Evolutionary conservation across 192 early-diverging fungal genomes (phyloP).

Genomic region (Phycomyces nitens): DNA sequence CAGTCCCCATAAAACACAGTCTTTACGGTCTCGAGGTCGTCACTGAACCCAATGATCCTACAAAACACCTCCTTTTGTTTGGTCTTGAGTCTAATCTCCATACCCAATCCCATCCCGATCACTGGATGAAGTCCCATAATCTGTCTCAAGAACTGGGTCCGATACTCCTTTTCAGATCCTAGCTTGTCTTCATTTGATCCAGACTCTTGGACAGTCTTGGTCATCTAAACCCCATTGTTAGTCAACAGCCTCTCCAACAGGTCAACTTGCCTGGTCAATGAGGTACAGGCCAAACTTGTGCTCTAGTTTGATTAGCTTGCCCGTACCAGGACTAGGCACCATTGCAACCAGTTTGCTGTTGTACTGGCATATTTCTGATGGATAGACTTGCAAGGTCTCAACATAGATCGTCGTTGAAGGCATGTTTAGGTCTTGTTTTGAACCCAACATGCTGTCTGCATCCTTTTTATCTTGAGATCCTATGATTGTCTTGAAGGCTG

Average conservation of each 20-base stretch:
- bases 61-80: neutral
- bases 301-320: conserved; percentile 27
- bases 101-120: neutral
- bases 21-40: neutral
- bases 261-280: conserved; percentile 31
- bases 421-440: neutral
- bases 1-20: neutral
- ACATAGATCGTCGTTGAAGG: neutral
- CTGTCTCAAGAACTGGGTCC: too few relatives aligned
- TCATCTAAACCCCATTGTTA: too few relatives aligned
- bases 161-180: too few relatives aligned
- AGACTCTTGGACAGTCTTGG: too few relatives aligned
- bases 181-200: too few relatives aligned
- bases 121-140: too few relatives aligned
- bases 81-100: neutral
- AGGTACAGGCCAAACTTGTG: conserved; percentile 44
- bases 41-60: neutral
- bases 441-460: too few relatives aligned
- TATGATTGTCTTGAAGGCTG: too few relatives aligned
- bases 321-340: conserved; percentile 39
- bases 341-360: conserved; percentile 7
- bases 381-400: conserved; percentile 8
- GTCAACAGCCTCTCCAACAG: neutral
- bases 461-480: too few relatives aligned
- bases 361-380: conserved; percentile 9